Base-by-base conservation (phyloP, 768 basidiomycete genomes). In the Russula emetica region DNA sequence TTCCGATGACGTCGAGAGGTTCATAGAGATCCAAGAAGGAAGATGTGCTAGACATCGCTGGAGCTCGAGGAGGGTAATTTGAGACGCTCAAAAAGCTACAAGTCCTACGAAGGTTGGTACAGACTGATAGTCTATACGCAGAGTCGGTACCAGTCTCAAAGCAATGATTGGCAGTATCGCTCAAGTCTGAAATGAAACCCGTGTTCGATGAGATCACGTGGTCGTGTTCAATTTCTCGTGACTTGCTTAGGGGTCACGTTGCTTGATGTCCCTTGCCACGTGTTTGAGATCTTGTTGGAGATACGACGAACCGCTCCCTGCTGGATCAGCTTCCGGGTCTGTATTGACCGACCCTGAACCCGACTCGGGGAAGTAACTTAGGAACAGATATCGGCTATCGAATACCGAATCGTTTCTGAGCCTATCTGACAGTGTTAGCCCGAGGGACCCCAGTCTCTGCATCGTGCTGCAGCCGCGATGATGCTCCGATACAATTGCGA, bases 1-100 rank as follows among this genome's bases (percentile, higher is more conserved):
- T 98, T 5, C 97, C 97, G 53, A 99, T 96, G 62, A 97, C 82
- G 67, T 95, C 94, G 53, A 94, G 80, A 8, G 92, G 79, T 66
- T 94, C 92, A 71, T 96, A 98, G 55, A 83, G 81, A 69, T 90
- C 90, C 24, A 95, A 78, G 68, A 85, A 71, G 16, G 72, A 69
- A 36, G 74, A 67, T 69, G 74, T 71, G 49, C 58, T 45, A 60
- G 67, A 66, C 51, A 64, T 63, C 14, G 55, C 28, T 9, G 11
- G 61, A 30, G 50, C 18, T 59, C 28, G 53, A 50, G 28, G 24
- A 30, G 36, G 14, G 20, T 50, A 24, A 14, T 32, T 56, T 44
- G 49, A 55, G 11, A 22, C 36, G 16, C 54, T 26, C 16, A 55
- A 47, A 16, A 34, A 13, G 57, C 38, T 52, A 20, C 38, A 42